A percentile compares a stretch with the other conserved stretches of the same genome.
Conservation (phyloP, 192 early-diverging fungal species). For the Kickxella alabastrina region DNA sequence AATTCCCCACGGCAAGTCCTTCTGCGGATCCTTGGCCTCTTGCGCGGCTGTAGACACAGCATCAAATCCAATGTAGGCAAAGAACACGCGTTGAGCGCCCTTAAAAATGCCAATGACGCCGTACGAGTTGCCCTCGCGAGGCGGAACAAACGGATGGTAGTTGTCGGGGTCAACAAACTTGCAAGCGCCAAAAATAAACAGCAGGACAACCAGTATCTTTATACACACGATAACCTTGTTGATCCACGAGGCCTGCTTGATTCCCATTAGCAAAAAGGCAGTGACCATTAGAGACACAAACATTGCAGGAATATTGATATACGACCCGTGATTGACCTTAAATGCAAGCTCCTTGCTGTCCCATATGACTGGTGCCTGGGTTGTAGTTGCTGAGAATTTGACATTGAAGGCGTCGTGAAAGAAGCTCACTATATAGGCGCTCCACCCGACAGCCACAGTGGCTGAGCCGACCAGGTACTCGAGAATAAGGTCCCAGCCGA, state of each 20-base stretch:
- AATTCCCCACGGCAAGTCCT: slow-evolving; percentile 85
- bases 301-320: slow-evolving; percentile 76
- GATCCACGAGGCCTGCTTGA: slow-evolving; percentile 67
- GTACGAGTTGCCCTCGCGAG: slow-evolving; percentile 56
- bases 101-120: slow-evolving; percentile 68
- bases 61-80: slow-evolving; percentile 86
- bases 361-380: slow-evolving; percentile 72
- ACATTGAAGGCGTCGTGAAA: slow-evolving; percentile 59
- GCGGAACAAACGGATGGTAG: slow-evolving; percentile 76
- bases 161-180: slow-evolving; percentile 66
- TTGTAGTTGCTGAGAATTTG: slow-evolving; percentile 54
- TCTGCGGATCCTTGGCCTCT: slow-evolving; percentile 74
- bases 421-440: slow-evolving; percentile 72
- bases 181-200: slow-evolving; percentile 78
- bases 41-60: slow-evolving; percentile 81
- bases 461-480: slow-evolving; percentile 86
- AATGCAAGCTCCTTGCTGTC: slow-evolving; percentile 39
- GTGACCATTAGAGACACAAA: slow-evolving; percentile 64
- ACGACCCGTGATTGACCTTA: slow-evolving; percentile 44
- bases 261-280: slow-evolving; percentile 63
- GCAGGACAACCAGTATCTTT: slow-evolving; percentile 67
- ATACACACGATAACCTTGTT: slow-evolving; percentile 68
- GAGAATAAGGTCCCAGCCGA: slow-evolving; percentile 86
- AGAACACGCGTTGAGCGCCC: slow-evolving; percentile 73
- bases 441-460: slow-evolving; percentile 80